Evolutionary conservation across 768 basidiomycete species (phyloP).

Genomic region (Collybiopsis confluens): DNA sequence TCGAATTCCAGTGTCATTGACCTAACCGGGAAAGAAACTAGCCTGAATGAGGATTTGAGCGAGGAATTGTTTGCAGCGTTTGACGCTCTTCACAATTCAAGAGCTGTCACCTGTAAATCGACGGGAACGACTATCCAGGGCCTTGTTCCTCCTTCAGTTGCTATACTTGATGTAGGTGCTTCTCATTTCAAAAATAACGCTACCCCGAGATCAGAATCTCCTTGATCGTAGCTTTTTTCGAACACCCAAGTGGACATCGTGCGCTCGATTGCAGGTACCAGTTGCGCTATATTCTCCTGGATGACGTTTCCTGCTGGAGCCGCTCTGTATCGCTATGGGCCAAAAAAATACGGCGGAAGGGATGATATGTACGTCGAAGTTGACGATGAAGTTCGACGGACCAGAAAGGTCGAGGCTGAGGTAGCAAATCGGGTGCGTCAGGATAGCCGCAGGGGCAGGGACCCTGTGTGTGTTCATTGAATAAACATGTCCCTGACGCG

Average conservation of each 20-base stretch:
- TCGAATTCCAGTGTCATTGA: background rate
- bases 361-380: background rate
- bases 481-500: background rate
- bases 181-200: background rate
- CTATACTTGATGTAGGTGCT: background rate
- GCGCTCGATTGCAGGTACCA: background rate
- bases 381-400: background rate
- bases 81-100: background rate
- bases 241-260: background rate
- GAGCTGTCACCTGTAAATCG: background rate
- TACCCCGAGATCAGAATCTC: no score
- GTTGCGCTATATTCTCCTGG: background rate
- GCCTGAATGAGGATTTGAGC: background rate
- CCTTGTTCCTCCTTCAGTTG: background rate
- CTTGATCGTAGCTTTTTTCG: background rate
- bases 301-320: conserved; percentile 2
- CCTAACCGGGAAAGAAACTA: background rate
- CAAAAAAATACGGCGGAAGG: background rate
- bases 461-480: no score
- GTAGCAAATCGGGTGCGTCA: background rate
- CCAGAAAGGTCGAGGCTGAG: background rate
- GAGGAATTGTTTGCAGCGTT: background rate
- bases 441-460: background rate
- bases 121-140: background rate
- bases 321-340: background rate